Evolutionary conservation across 2,329 filamentous ascomycete species (phyloP), one percentile per base, ranked within the genome.

Genomic region (Lomentospora prolificans): DNA sequence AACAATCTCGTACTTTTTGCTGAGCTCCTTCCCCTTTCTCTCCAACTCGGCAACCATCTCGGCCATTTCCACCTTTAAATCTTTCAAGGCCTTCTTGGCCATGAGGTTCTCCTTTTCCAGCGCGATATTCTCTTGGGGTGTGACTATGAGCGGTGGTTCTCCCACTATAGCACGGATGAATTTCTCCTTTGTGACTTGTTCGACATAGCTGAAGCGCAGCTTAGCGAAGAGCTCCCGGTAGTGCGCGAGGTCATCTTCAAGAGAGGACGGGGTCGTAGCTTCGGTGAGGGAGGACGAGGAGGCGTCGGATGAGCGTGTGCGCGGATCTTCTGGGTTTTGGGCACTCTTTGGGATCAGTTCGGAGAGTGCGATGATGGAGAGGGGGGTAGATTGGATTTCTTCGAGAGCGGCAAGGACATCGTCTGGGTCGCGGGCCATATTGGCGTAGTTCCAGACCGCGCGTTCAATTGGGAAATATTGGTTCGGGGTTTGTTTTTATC

Each of bases 181-280:
- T 66, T 96, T 95, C 69, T 99, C 94, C 72, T 97, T 99, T 48
- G 92, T 97, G 60, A 97, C 90, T 75, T 97, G 94, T 72, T 99
- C 94, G 63, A 96, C 87, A 71, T 97, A 97, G 61, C 89, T 95
- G 75, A 97, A 97, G 63, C 92, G 89, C 39, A 97, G 79, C 73
- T 99, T 97, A 44, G 90, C 87, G 71, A 97, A 99, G 19, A 97
- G 81, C 71, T 96, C 91, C 72, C 89, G 90, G 74, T 97, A 96
- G 70, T 97, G 91, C 28, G 80, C 77, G 27, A 97, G 77, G 69
- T 97, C 92, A 27, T 88, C 89, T 60, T 89, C 84, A 6, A 97
- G 77, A 17, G 86, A 86, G 14, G 86, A 81, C 0, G 91, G 90
- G 8, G 85, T 89, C 17, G 83, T 81, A 58, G 79, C 82, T 61